Evolutionary conservation across 306 rosid species (phyloP), one percentile per base, ranked within the genome.

Genomic region (Vigna angularis): DNA sequence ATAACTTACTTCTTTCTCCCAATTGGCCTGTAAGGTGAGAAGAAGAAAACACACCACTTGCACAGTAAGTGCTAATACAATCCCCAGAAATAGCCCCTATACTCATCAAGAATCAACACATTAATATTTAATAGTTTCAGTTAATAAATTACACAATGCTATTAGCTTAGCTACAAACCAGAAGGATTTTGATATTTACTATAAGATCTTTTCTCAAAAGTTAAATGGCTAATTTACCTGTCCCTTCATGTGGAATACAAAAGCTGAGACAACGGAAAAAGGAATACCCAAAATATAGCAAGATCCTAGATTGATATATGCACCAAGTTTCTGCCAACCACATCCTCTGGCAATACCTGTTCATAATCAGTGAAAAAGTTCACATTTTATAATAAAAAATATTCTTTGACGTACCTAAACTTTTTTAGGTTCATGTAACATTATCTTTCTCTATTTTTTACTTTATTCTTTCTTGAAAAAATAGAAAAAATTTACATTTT

Each of bases 301-400:
- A 2, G 86, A 74, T 55, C 86, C 83, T 36, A 85, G 84, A 78
- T 85, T 85, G 15, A 78, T 75, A 74, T 7, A 69, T 48, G 88
- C 84, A 11, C 88, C 88, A 48, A 85, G 63, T 40, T 85, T 85
- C 50, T 82, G 86, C 88, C 88, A 74, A 16, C 86, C 88, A 65
- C 84, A 74, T 74, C 88, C 88, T 74, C 86, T 82, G 1, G 69
- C 81, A 64, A 85, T 16, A 12, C 86, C 88, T 85, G 14, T 80
- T 77, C 47, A 70, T 51, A 70, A 67, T 8, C 42, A 47, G 30
- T 9, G 11, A 77, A 18, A 52, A 53, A 28, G 49, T 74, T 78
- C 32, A 64, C 40, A 15, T 14, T 64, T 4, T 34, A 32, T n/a
- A 15, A 4, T 28, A 14, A 20, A 20, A 20, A 20, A 20, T 20